phyloP scores from a whole-genome alignment of 1,139 yeast species.

The Hyphopichia wangnamkhiaoensis region DNA sequence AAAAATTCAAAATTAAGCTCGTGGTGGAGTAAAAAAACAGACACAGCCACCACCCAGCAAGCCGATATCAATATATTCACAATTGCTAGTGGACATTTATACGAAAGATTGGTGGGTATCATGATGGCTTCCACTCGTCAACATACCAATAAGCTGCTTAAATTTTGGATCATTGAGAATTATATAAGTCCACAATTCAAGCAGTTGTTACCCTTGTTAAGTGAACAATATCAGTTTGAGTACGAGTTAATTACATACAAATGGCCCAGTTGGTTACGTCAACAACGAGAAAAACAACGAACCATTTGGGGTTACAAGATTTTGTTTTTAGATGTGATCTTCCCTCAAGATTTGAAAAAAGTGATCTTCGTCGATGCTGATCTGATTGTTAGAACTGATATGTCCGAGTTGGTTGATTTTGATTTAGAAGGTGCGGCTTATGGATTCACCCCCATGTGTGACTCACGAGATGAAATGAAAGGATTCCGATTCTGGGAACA shows the following conservation, averaged over 20 bases:
- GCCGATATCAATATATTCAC: slow-evolving; percentile 82
- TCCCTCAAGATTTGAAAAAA: slow-evolving; percentile 74
- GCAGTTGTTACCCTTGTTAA: slow-evolving; percentile 58
- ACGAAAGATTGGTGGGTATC: slow-evolving; percentile 70
- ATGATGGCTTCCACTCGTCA: slow-evolving; percentile 79
- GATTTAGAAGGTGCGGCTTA: slow-evolving; percentile 80
- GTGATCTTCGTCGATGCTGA: slow-evolving; percentile 88
- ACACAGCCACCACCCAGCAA: too few species aligned
- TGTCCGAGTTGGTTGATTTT: slow-evolving; percentile 62
- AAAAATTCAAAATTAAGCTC: background rate
- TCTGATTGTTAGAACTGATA: slow-evolving; percentile 72
- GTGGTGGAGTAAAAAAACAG: background rate
- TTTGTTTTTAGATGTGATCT: slow-evolving; percentile 79
- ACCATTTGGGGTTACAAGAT: slow-evolving; percentile 89
- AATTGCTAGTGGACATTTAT: slow-evolving; percentile 76
- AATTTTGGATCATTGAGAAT: slow-evolving; percentile 87
- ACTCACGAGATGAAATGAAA: slow-evolving; percentile 75
- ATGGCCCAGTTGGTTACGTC: slow-evolving; percentile 91
- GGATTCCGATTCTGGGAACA: slow-evolving; percentile 91
- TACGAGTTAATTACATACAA: slow-evolving; percentile 77
- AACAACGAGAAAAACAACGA: slow-evolving; percentile 75
- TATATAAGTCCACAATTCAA: slow-evolving; percentile 72
- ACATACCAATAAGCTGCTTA: slow-evolving; percentile 62
- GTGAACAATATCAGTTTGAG: slow-evolving; percentile 57
- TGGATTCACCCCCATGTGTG: slow-evolving; percentile 89